A percentile compares a stretch with the other conserved stretches of the same genome.
phyloP scores from a whole-genome alignment of 2,329 filamentous ascomycete genomes.

The Xylariaceae sp. region DNA sequence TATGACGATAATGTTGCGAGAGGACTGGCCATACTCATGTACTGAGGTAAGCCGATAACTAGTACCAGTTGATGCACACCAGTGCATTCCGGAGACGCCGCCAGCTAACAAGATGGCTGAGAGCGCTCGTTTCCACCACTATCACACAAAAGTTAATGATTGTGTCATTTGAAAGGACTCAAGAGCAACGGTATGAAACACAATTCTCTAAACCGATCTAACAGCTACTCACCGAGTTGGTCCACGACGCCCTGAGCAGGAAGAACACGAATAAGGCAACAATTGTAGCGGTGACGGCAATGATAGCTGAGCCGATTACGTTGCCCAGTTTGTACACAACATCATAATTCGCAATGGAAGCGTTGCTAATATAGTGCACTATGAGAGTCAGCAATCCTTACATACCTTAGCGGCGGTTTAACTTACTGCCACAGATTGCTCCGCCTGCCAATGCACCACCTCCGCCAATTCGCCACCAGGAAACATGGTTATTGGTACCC shows the following conservation, averaged over 20 bases:
- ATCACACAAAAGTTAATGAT: too few species aligned
- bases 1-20: constrained; percentile 64
- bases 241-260: constrained; percentile 71
- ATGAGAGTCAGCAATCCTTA: background rate
- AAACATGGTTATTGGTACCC: constrained; percentile 55
- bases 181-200: too few species aligned
- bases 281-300: constrained; percentile 69
- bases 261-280: constrained; percentile 73
- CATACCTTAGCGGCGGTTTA: background rate
- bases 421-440: constrained; percentile 64
- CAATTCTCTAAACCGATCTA: too few species aligned
- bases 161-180: too few species aligned
- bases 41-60: constrained; percentile 55
- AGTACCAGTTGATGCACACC: constrained; percentile 72
- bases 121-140: constrained; percentile 68
- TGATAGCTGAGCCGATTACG: constrained; percentile 65
- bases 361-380: constrained; percentile 83
- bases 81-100: constrained; percentile 84
- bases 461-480: constrained; percentile 53
- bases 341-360: constrained; percentile 72
- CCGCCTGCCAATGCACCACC: constrained; percentile 69
- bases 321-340: constrained; percentile 57
- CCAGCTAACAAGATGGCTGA: constrained; percentile 66
- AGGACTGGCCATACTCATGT: constrained; percentile 40
- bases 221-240: too few species aligned